Percentiles rank a stretch among this genome's conserved stretches.
Conservation (phyloP, 176 grass and related monocot species). For the Zoysia japonica region DNA sequence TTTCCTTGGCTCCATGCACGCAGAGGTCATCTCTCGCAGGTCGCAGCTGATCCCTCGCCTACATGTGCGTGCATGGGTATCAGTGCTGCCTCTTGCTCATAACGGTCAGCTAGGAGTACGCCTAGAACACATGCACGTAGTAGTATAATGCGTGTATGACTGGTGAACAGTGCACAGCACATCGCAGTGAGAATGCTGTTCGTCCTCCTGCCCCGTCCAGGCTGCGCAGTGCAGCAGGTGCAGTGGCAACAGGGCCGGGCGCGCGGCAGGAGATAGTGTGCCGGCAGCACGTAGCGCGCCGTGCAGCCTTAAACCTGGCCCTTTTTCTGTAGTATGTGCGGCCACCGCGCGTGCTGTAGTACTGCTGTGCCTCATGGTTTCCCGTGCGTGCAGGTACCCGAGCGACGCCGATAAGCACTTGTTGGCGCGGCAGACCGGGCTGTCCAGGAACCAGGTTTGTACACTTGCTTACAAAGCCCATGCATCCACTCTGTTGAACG, state of each 20-base stretch:
- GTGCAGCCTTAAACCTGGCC: conserved; percentile 27
- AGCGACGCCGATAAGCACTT: conserved; percentile 99
- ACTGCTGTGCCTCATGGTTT: conserved; percentile 11
- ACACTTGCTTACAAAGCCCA: conserved; percentile 16
- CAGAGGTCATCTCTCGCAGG: background rate
- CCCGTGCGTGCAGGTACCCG: conserved; percentile 73
- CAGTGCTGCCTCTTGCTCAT: background rate
- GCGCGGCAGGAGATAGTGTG: conserved; percentile 25
- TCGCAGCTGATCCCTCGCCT: too few species aligned
- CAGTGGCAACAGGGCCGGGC: background rate
- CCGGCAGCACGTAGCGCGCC: background rate
- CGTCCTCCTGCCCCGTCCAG: background rate
- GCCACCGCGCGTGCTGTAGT: too few species aligned
- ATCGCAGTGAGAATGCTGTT: background rate
- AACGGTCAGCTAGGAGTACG: background rate
- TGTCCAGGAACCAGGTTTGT: conserved; percentile 98
- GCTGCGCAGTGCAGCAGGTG: background rate
- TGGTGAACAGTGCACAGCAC: conserved; percentile 37
- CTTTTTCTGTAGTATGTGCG: background rate
- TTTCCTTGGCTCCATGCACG: conserved; percentile 7
- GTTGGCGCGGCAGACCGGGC: conserved; percentile 96
- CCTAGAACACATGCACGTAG: background rate
- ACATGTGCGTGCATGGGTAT: conserved; percentile 13
- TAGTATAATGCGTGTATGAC: conserved; percentile 54
- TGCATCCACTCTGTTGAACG: background rate